Percentiles rank a stretch among this genome's conserved stretches.
Conservation (phyloP, 1,284 basidiomycete genomes). For the Leccinum angustisporum region DNA sequence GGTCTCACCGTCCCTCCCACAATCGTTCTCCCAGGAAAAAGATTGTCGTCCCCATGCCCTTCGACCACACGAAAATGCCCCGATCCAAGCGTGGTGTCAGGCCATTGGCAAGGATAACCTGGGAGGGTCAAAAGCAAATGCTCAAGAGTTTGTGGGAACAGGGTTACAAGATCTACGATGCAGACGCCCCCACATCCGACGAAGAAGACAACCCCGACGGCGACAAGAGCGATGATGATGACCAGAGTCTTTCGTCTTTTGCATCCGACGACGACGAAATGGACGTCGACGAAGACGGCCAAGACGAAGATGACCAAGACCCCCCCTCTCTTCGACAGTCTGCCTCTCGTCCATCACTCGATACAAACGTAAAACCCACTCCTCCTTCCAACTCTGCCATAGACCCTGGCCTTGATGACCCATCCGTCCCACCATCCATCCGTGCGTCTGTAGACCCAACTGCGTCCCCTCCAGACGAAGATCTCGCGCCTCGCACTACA, state of each 20-base stretch:
- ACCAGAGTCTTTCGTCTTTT: slow-evolving; percentile 22
- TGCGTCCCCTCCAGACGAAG: slow-evolving; percentile 20
- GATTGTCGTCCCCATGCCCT: slow-evolving; percentile 18
- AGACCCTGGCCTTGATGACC: slow-evolving; percentile 14
- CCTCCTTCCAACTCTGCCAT: slow-evolving; percentile 13
- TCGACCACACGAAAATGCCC: slow-evolving; percentile 21
- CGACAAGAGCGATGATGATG: slow-evolving; percentile 16
- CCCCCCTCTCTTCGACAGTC: slow-evolving; percentile 15
- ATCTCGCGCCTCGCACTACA: slow-evolving; percentile 5
- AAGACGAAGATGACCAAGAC: slow-evolving; percentile 30
- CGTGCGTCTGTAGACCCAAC: slow-evolving; percentile 25
- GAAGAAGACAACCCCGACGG: slow-evolving; percentile 14
- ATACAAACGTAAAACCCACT: slow-evolving; percentile 15
- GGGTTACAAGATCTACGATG: slow-evolving; percentile 23
- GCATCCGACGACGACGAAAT: slow-evolving; percentile 34
- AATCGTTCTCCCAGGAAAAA: slow-evolving; percentile 15
- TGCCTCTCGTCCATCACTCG: slow-evolving; percentile 19
- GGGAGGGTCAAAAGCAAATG: background rate
- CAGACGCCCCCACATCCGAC: slow-evolving; percentile 25
- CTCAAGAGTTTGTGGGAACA: slow-evolving; percentile 19
- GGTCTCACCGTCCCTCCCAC: background rate
- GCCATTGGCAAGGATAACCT: background rate
- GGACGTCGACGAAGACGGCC: slow-evolving; percentile 32
- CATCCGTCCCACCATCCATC: slow-evolving; percentile 21
- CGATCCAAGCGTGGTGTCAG: slow-evolving; percentile 21